Evolutionary conservation across 2,329 filamentous ascomycete species (phyloP), one percentile per base, ranked within the genome.

Genomic region (Cladophialophora yegresii): DNA sequence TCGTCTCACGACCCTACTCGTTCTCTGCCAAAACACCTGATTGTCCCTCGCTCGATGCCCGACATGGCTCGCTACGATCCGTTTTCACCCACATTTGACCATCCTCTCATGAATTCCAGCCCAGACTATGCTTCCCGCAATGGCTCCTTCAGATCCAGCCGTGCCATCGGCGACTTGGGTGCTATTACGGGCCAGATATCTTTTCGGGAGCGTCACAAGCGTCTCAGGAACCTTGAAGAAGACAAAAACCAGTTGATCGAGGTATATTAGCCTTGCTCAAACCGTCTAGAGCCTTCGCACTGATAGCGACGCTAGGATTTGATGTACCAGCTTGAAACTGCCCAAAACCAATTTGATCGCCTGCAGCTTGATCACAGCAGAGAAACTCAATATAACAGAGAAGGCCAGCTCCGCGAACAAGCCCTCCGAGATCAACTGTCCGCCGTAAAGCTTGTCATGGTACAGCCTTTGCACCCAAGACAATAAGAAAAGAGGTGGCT

Each of bases 161-260:
- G 69, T 53, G 49, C 66, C 20, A 63, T 70, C 55, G 69, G 68
- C 53, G 67, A 69, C 22, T 58, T 65, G 4, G 49, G 56, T 23
- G 53, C 40, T 6, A 49, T 61, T 36, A 49, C 36, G 30, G 22
- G 54, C 23, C 65, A 68, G 13, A 54, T 59, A 49, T 64, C 65
- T 22, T 71, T 71, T 62, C 66, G 70, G 43, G 69, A 80, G 65
- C 78, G 79, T 70, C 81, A 79, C 73, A 76, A 78, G 65, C 75
- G 78, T 64, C 67, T 82, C 61, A 76, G 76, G 61, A 71, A 74
- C 30, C 71, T 80, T 63, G 80, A 82, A 67, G 74, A 81, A 54
- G 76, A 76, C 61, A 82, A 81, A 69, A 79, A 82, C 71, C 75
- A 75, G 57, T 73, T 82, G 51, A 82, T 82, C 65, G 78, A 82